A percentile compares a stretch with the other conserved stretches of the same genome.
These are phyloP conservation scores for Lipomyces sp. DNA, from an alignment of 805 yeast genomes.

Conservation along the genomic window DNA sequence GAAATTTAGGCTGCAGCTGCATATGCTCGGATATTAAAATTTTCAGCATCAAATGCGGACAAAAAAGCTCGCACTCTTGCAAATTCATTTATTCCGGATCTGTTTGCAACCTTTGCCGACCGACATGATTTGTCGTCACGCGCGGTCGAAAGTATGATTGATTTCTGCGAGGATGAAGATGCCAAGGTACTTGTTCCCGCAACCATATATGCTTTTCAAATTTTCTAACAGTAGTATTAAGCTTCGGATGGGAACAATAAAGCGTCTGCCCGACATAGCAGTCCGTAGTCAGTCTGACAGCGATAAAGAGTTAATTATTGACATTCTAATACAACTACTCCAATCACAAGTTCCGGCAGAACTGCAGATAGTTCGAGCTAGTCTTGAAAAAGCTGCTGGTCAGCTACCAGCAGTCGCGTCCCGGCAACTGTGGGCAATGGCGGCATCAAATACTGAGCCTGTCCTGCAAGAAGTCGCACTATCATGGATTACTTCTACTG, in stretches of 20 bases:
- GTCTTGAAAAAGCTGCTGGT: constrained; percentile 12
- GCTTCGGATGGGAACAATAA: constrained; percentile 28
- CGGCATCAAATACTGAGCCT: constrained; percentile 13
- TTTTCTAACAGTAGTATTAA: not conserved
- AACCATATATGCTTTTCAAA: not conserved
- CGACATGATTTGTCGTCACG: constrained; percentile 10
- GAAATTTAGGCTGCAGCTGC: constrained; percentile 23
- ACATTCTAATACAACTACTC: constrained; percentile 27
- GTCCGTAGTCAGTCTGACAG: not conserved
- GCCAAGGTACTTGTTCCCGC: constrained; percentile 8
- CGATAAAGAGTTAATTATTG: constrained; percentile 21
- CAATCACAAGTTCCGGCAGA: constrained; percentile 27
- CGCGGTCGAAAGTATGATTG: constrained; percentile 33
- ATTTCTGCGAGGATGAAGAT: constrained; percentile 34
- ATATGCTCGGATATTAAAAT: constrained; percentile 19
- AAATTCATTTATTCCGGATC: constrained; percentile 30
- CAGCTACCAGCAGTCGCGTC: constrained; percentile 23
- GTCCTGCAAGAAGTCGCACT: constrained; percentile 23
- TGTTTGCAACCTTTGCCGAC: constrained; percentile 24
- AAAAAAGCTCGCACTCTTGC: constrained; percentile 26
- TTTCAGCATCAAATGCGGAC: constrained; percentile 19
- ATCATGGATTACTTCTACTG: constrained; percentile 17
- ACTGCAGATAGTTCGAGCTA: constrained; percentile 16
- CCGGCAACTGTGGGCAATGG: constrained; percentile 26
- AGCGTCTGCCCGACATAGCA: constrained; percentile 25